Base-by-base conservation (phyloP, 352 stramenopile species). In the Blastocystis sp. region DNA sequence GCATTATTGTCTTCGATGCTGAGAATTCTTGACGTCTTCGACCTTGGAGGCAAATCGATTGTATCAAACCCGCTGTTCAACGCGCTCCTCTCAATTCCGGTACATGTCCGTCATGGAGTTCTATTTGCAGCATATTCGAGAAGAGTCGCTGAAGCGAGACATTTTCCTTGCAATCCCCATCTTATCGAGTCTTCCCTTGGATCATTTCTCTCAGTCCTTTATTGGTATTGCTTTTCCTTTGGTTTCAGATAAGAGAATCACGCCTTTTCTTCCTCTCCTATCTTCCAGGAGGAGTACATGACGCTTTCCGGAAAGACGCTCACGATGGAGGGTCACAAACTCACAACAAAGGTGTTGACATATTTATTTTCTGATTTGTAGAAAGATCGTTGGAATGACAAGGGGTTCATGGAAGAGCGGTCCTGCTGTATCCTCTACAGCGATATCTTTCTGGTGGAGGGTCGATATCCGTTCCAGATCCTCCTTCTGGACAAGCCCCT, bases 281-380 rank as follows among this genome's bases (percentile, higher is more conserved):
- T 81, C 14, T 81, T 63, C 53, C 61, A 81, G n/a, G 69, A 63
- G 16, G 69, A 81, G 34, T 81, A 53, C 53, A 81, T 81, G 46
- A 81, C 69, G 46, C 42, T 49, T 42, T 81, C 69, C 4, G 69
- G 69, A n/a, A 81, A 81, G 48, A 81, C 69, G 44, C 21, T 38
- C 4, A 27, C 21, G 4, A 46, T 81, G 3, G 63, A 42, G 44
- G 8, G 32, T n/a, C 61, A 81, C 14, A 63, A 46, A 7, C 34
- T 81, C 8, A 40, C 61, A 42, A 81, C 69, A 48, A 81, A 81
- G n/a, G 69, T 81, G 40, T 3, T 1, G 9, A 21, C 29, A 27
- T 27, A 6, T 29, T n/a, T 21, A 34, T 4, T 64, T 1, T 36
- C 27, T 65, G 16, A 81, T n/a, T 48, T 44, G 29, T 49, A 81